phyloP scores from a whole-genome alignment of 2,329 filamentous ascomycete genomes.

The Nothophoma quercina region DNA sequence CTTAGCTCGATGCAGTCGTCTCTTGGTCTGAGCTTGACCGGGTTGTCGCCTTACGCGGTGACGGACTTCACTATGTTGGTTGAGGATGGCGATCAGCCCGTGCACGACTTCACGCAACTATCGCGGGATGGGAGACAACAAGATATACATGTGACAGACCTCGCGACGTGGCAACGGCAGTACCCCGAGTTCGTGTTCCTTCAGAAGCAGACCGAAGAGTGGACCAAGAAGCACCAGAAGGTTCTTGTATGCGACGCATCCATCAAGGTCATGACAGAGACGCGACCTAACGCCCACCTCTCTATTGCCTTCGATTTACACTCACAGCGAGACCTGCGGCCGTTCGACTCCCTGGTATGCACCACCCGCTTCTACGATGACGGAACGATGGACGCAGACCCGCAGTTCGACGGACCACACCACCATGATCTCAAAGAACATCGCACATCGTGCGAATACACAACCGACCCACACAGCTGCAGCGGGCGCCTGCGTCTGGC shows the following conservation, averaged over 20 bases:
- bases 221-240: slow-evolving; percentile 37
- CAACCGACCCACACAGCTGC: slow-evolving; percentile 19
- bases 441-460: slow-evolving; percentile 31
- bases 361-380: slow-evolving; percentile 47
- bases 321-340: slow-evolving; percentile 42
- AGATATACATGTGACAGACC: slow-evolving; percentile 45
- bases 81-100: slow-evolving; percentile 41
- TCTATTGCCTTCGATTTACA: slow-evolving; percentile 44
- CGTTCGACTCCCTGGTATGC: slow-evolving; percentile 41
- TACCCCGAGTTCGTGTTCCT: slow-evolving; percentile 45
- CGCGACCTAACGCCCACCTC: slow-evolving; percentile 44
- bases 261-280: slow-evolving; percentile 51
- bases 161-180: slow-evolving; percentile 40
- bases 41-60: slow-evolving; percentile 31
- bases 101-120: slow-evolving; percentile 52
- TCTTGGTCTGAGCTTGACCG: slow-evolving; percentile 18
- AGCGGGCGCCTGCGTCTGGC: slow-evolving; percentile 38
- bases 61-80: slow-evolving; percentile 53
- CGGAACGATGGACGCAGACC: slow-evolving; percentile 31
- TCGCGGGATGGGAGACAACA: slow-evolving; percentile 36
- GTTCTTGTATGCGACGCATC: slow-evolving; percentile 53
- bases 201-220: slow-evolving; percentile 25
- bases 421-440: slow-evolving; percentile 32
- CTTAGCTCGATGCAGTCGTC: slow-evolving; percentile 27
- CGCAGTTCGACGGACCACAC: slow-evolving; percentile 30